These are phyloP conservation scores for Metschnikowia anglica DNA, from an alignment of 805 yeast genomes.

Conservation along the genomic window DNA sequence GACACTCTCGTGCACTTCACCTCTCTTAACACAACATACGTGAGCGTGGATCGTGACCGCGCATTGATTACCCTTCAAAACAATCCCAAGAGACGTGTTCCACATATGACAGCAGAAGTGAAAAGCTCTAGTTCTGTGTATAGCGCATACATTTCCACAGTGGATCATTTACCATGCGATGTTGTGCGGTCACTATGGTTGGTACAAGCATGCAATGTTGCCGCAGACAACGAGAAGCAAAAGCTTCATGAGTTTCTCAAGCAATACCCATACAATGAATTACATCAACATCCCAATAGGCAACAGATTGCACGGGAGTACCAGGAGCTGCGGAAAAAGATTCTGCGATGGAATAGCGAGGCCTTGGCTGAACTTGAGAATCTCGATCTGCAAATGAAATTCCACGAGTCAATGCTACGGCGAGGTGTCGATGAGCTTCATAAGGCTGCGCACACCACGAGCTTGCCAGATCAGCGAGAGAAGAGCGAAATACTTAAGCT, in stretches of 20 bases:
- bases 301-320: slow-evolving; percentile 5
- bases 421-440: slow-evolving; percentile 30
- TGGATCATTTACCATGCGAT: slow-evolving; percentile 46
- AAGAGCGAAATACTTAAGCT: slow-evolving; percentile 22
- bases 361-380: slow-evolving; percentile 19
- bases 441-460: slow-evolving; percentile 14
- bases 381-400: slow-evolving; percentile 30
- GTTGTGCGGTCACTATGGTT: slow-evolving; percentile 44
- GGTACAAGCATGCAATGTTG: slow-evolving; percentile 37
- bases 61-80: neutral
- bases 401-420: slow-evolving; percentile 28
- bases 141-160: slow-evolving; percentile 41
- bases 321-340: slow-evolving; percentile 2
- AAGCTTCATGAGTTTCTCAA: slow-evolving; percentile 21
- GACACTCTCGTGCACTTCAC: neutral
- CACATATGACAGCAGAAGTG: slow-evolving; percentile 18
- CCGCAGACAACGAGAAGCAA: slow-evolving; percentile 24
- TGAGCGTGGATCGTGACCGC: neutral
- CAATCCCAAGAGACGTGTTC: neutral
- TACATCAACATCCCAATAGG: neutral
- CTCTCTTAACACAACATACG: neutral
- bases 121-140: slow-evolving; percentile 30
- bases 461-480: slow-evolving; percentile 5
- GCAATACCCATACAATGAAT: slow-evolving; percentile 3
- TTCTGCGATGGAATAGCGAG: slow-evolving; percentile 13